phyloP scores from a whole-genome alignment of 176 grass and related monocot species.

The Bromus sterilis region DNA sequence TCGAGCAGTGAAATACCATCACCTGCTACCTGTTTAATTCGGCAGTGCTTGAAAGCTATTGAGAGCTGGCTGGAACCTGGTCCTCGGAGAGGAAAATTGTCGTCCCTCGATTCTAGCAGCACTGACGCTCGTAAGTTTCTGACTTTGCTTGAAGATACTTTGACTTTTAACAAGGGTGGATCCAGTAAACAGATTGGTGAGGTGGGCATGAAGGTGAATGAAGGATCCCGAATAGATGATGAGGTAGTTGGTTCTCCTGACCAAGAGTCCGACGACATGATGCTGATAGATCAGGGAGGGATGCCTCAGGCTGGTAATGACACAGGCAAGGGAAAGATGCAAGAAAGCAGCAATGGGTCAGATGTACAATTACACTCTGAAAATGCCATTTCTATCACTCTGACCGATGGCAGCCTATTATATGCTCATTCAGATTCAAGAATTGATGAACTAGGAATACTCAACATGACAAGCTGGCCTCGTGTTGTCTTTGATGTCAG shows the following conservation, averaged over 20 bases:
- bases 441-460: conserved; percentile 57
- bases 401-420: conserved; percentile 60
- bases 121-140: conserved; percentile 27
- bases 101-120: conserved; percentile 33
- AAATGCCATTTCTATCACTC: conserved; percentile 36
- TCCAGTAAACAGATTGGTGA: conserved; percentile 18
- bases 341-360: conserved; percentile 16
- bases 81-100: conserved; percentile 36
- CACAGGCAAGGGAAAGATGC: conserved; percentile 33
- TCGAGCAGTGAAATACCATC: conserved; percentile 22
- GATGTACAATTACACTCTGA: conserved; percentile 28
- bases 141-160: conserved; percentile 41
- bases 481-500: conserved; percentile 81
- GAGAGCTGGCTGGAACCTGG: conserved; percentile 71
- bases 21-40: conserved; percentile 58
- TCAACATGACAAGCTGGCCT: conserved; percentile 64
- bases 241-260: conserved; percentile 14
- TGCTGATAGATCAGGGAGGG: conserved; percentile 32
- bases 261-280: not conserved
- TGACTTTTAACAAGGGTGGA: conserved; percentile 33
- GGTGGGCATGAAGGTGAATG: conserved; percentile 15
- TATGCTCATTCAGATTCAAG: conserved; percentile 52
- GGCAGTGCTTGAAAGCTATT: conserved; percentile 80
- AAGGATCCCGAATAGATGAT: not conserved
- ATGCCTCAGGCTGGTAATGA: conserved; percentile 5